Base-by-base conservation (phyloP, 495 filamentous ascomycete genomes). In the Saxispiralis lemnorum region DNA sequence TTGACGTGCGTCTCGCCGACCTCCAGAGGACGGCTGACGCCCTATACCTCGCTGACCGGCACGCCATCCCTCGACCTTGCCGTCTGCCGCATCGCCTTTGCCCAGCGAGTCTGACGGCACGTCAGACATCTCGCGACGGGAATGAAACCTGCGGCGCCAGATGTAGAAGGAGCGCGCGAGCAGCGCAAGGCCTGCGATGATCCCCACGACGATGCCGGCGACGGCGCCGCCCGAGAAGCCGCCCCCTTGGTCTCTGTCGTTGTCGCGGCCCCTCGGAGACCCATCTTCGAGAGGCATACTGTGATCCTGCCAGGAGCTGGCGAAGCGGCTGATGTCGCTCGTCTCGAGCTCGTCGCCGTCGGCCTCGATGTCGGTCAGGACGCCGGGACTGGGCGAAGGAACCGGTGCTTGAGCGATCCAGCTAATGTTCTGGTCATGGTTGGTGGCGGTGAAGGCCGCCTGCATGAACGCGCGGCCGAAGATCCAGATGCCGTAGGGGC, bases 401-500 rank as follows among this genome's bases (percentile, higher is more conserved):
- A 33, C 43, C 6, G 43, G 43, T 10, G 43, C 43, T 20, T 45
- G 43, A 2, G 43, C 33, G 3, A 45, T 15, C 34, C 33, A 45
- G 16, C 12, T 34, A 5, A 24, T 28, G 14, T 33, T 16, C 28
- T 11, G 12, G 5, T 38, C n/a, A 60, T 63, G 71, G 55, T 72
- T 71, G 6, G 63, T 61, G n/a, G 66, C 70, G 1, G 72, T 43
- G 43, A 74, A 73, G 6, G 71, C 66, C 16, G 70, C 70, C 47
- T 77, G 72, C 13, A 76, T 48, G 42, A 77, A 76, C 1, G 71
- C 63, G 16, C 72, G 62, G 1, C 71, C 71, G 31, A 76, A 64
- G 12, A 24, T 17, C 5, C 18, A 31, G 2, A 1, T 6, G 17
- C 46, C 48, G 17, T 48, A 35, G 15, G 59, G 38, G 15, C 17